phyloP scores from a whole-genome alignment of 352 stramenopile species.

The Globisporangium mamillatum region DNA sequence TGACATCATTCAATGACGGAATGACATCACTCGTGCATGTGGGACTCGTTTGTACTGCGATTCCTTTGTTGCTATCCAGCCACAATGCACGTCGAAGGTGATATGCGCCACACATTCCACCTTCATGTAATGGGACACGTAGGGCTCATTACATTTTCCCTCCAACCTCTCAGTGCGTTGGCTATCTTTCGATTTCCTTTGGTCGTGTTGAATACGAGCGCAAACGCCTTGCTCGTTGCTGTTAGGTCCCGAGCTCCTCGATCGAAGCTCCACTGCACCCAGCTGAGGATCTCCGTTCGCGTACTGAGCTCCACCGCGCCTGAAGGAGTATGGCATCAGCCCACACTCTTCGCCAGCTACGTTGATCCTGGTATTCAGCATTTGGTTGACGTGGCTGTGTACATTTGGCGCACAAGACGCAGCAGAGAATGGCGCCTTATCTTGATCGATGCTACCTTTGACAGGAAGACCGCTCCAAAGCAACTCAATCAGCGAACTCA shows the following conservation, averaged over 20 bases:
- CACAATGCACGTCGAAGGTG: no score
- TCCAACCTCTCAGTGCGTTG: not conserved
- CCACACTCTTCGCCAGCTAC: not conserved
- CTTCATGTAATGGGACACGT: no score
- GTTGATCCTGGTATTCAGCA: not conserved
- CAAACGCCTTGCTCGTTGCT: conserved; percentile 25
- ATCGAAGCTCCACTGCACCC: conserved; percentile 30
- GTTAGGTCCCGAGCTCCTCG: conserved; percentile 32
- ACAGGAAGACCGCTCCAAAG: not conserved
- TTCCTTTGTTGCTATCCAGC: no score
- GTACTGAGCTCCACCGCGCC: conserved; percentile 22
- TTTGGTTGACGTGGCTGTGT: not conserved
- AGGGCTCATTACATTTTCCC: no score
- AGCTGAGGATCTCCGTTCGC: conserved; percentile 17
- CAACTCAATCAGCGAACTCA: not conserved
- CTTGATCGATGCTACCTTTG: not conserved
- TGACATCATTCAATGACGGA: no score
- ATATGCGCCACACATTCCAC: no score
- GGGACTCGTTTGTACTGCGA: no score
- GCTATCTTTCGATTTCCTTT: not conserved
- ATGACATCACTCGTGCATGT: no score
- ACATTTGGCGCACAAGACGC: not conserved
- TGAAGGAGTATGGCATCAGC: conserved; percentile 29
- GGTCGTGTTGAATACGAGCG: conserved; percentile 7
- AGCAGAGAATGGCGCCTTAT: not conserved